A percentile compares a stretch with the other conserved stretches of the same genome.
Evolutionary conservation across 176 grass and related monocot genomes (phyloP).

Genomic region (Avena insularis): DNA sequence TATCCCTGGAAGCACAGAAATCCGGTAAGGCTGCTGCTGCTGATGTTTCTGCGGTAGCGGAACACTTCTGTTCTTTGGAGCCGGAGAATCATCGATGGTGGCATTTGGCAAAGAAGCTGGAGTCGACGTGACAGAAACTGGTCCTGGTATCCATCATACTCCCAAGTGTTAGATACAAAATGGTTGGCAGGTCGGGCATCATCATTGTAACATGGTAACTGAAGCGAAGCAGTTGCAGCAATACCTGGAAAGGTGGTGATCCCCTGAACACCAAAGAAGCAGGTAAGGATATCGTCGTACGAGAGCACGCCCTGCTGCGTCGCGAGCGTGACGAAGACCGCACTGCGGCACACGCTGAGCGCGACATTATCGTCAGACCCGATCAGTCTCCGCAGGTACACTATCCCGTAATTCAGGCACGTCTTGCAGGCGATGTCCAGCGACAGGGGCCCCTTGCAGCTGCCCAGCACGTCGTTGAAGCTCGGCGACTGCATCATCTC

Average conservation of each 20-base stretch:
- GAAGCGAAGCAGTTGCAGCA: background rate
- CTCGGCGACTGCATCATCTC: slow-evolving; percentile 97
- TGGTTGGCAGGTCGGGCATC: background rate
- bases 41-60: slow-evolving; percentile 45
- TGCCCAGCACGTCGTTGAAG: slow-evolving; percentile 82
- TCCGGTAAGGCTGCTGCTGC: slow-evolving; percentile 53
- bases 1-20: slow-evolving; percentile 85
- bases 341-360: slow-evolving; percentile 84
- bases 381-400: slow-evolving; percentile 78
- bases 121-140: slow-evolving; percentile 57
- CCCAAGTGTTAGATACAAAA: slow-evolving; percentile 18
- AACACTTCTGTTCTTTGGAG: slow-evolving; percentile 53
- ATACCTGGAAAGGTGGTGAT: slow-evolving; percentile 76
- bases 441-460: slow-evolving; percentile 80
- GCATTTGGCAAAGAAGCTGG: slow-evolving; percentile 69
- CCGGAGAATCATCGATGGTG: slow-evolving; percentile 48
- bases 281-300: slow-evolving; percentile 68
- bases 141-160: slow-evolving; percentile 47
- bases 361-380: slow-evolving; percentile 83
- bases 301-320: slow-evolving; percentile 71
- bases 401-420: slow-evolving; percentile 89
- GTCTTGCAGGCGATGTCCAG: slow-evolving; percentile 90
- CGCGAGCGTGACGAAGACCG: slow-evolving; percentile 83
- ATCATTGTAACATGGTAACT: slow-evolving; percentile 18
- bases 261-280: slow-evolving; percentile 95